Conservation (phyloP, 495 filamentous ascomycete genomes). For the Emericellopsis terricola region DNA sequence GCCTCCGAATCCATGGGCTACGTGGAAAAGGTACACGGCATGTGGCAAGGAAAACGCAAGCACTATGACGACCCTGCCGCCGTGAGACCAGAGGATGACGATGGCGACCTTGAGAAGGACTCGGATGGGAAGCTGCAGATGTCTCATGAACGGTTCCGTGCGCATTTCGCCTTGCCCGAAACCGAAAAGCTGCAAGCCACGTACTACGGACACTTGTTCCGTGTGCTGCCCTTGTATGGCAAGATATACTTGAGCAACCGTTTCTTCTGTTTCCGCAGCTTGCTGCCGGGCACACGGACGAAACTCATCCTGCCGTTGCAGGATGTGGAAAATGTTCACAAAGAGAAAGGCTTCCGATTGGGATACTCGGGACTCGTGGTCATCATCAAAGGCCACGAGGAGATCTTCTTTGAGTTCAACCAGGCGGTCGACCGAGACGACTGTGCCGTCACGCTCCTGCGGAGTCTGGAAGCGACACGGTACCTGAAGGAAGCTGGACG, state of each 20-base stretch:
- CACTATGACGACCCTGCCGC: slow-evolving; percentile 71
- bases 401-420: slow-evolving; percentile 91
- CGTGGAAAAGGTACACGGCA: slow-evolving; percentile 89
- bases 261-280: slow-evolving; percentile 86
- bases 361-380: slow-evolving; percentile 85
- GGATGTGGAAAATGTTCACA: slow-evolving; percentile 86
- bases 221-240: slow-evolving; percentile 83
- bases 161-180: slow-evolving; percentile 74
- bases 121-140: slow-evolving; percentile 43
- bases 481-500: slow-evolving; percentile 56
- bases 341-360: slow-evolving; percentile 88
- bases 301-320: slow-evolving; percentile 84
- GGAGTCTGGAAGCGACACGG: slow-evolving; percentile 51
- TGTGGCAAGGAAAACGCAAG: slow-evolving; percentile 83
- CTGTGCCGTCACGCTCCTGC: slow-evolving; percentile 64
- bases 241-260: slow-evolving; percentile 89
- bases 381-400: slow-evolving; percentile 84
- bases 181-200: slow-evolving; percentile 78
- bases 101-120: slow-evolving; percentile 35
- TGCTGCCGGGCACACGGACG: slow-evolving; percentile 77
- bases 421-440: slow-evolving; percentile 66
- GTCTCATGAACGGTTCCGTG: slow-evolving; percentile 61
- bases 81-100: slow-evolving; percentile 43
- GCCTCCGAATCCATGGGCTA: slow-evolving; percentile 95
- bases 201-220: slow-evolving; percentile 75